phyloP scores from a whole-genome alignment of 352 stramenopile genomes.

The Phytopythium kandeliae region DNA sequence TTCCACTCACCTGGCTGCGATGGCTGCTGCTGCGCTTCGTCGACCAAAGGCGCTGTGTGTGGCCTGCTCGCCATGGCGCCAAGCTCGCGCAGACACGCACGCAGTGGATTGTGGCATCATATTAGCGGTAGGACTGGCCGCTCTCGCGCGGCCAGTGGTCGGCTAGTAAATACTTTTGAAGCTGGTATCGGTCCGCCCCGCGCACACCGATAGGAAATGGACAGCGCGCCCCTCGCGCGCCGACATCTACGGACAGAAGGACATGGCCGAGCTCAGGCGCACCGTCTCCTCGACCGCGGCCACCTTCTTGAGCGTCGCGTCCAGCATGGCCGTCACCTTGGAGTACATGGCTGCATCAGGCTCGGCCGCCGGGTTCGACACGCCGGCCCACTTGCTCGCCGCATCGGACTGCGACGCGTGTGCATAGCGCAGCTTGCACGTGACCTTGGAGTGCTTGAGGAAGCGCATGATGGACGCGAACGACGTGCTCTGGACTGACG shows the following conservation, averaged over 20 bases:
- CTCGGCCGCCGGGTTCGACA: conserved; percentile 27
- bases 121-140: too few relatives aligned
- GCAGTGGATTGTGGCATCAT: too few relatives aligned
- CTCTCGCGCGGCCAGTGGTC: too few relatives aligned
- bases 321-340: conserved; percentile 65
- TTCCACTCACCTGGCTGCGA: too few relatives aligned
- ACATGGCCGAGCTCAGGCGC: conserved; percentile 69
- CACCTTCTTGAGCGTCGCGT: conserved; percentile 71
- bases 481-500: conserved; percentile 39
- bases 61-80: too few relatives aligned
- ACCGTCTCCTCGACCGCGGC: conserved; percentile 69
- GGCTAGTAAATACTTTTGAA: too few relatives aligned
- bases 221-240: neutral
- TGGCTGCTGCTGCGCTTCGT: too few relatives aligned
- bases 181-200: too few relatives aligned
- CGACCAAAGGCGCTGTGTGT: too few relatives aligned
- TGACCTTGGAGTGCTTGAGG: conserved; percentile 72
- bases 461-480: conserved; percentile 70
- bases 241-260: conserved; percentile 52
- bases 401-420: conserved; percentile 8
- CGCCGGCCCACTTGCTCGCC: conserved; percentile 19
- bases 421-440: conserved; percentile 68
- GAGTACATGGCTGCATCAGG: conserved; percentile 42
- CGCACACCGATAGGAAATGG: too few relatives aligned
- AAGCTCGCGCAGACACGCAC: too few relatives aligned